These are phyloP conservation scores for Leishmania turanica DNA, from an alignment of 208 protist species.

Conservation along the genomic window DNA sequence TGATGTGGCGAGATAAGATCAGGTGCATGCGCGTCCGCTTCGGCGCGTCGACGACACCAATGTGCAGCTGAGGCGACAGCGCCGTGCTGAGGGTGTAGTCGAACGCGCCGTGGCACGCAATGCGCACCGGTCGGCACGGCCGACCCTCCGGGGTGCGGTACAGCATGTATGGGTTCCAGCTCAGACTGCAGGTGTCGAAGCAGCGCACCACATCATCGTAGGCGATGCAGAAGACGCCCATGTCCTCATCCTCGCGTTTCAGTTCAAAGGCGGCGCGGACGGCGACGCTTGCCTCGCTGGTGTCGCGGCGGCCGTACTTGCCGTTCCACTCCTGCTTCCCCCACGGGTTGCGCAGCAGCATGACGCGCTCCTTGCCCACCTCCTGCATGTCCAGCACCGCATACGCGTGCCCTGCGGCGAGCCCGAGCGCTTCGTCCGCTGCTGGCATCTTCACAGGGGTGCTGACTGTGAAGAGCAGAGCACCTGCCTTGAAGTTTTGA, in stretches of 20 bases:
- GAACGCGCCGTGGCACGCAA: conserved; percentile 72
- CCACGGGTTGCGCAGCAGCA: conserved; percentile 88
- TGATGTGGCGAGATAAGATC: conserved; percentile 81
- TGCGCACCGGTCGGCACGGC: conserved; percentile 57
- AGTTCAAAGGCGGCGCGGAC: conserved; percentile 56
- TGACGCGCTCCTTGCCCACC: conserved; percentile 44
- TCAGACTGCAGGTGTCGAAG: conserved; percentile 75
- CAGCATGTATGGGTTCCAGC: conserved; percentile 91
- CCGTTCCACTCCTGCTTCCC: conserved; percentile 60
- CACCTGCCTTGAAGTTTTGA: conserved; percentile 55
- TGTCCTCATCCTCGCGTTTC: conserved; percentile 43
- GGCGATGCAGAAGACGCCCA: conserved; percentile 87
- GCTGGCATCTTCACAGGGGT: conserved; percentile 38
- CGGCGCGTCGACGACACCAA: conserved; percentile 64
- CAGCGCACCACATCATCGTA: conserved; percentile 67
- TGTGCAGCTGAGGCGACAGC: conserved; percentile 78
- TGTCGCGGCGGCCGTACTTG: conserved; percentile 58
- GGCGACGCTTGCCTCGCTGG: conserved; percentile 31
- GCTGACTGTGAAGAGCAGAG: conserved; percentile 70
- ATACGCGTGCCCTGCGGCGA: conserved; percentile 72
- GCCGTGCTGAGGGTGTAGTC: conserved; percentile 51
- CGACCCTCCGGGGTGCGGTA: conserved; percentile 58
- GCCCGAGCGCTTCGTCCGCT: conserved; percentile 34
- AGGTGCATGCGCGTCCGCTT: conserved; percentile 78
- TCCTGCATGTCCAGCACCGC: conserved; percentile 73